phyloP scores from a whole-genome alignment of 352 stramenopile genomes.

The Phytopythium litorale region DNA sequence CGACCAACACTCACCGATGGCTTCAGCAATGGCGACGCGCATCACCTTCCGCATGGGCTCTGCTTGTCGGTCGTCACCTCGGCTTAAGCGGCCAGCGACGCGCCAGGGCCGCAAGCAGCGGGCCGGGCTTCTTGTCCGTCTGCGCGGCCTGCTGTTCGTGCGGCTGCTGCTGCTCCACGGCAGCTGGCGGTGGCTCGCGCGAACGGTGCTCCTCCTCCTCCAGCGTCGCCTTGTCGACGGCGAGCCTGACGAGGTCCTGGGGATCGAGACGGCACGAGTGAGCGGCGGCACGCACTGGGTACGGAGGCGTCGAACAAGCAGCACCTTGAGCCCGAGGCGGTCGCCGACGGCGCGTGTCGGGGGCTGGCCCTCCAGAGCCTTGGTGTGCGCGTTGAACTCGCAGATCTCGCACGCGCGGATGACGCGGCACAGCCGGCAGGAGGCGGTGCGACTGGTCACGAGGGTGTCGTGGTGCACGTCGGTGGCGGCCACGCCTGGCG shows the following conservation, averaged over 20 bases:
- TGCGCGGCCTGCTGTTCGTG: slow-evolving; percentile 9
- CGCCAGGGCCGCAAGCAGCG: background rate
- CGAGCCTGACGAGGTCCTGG: slow-evolving; percentile 50
- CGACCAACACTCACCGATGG: slow-evolving; percentile 1
- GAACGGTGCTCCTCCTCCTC: slow-evolving; percentile 11
- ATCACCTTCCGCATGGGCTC: background rate
- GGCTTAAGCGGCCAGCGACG: slow-evolving; percentile 1
- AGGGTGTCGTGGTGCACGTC: slow-evolving; percentile 3
- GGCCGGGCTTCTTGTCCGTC: slow-evolving; percentile 3
- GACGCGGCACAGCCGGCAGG: slow-evolving; percentile 81
- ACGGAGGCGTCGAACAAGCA: background rate
- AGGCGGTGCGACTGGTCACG: slow-evolving; percentile 11
- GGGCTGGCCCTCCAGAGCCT: slow-evolving; percentile 18
- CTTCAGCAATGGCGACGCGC: background rate
- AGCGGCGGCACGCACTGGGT: background rate
- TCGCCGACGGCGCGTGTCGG: slow-evolving; percentile 33
- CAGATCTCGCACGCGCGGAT: slow-evolving; percentile 88
- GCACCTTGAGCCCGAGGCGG: slow-evolving; percentile 50
- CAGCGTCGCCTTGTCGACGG: slow-evolving; percentile 38
- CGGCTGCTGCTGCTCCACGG: slow-evolving; percentile 1
- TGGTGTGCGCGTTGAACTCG: slow-evolving; percentile 55
- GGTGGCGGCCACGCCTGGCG: background rate
- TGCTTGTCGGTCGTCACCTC: background rate
- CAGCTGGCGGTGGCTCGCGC: slow-evolving; percentile 13
- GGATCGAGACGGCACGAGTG: background rate